Conservation (phyloP, 2,329 filamentous ascomycete genomes). For the Didymosphaeria variabile region DNA sequence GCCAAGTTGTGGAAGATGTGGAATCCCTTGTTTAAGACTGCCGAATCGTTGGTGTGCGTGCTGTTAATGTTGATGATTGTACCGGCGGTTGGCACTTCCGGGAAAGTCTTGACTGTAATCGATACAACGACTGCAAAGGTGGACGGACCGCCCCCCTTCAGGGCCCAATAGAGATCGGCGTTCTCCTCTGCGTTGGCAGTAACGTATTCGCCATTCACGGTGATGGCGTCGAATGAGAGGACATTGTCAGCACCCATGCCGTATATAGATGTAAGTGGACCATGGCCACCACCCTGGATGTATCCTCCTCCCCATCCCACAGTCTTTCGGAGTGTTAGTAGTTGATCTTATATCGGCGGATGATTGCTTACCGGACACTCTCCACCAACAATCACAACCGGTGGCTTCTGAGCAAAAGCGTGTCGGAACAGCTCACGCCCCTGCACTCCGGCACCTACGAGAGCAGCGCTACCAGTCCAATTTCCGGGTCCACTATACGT, state of each 20-base stretch:
- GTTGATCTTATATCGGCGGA: not conserved
- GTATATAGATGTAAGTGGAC: constrained; percentile 48
- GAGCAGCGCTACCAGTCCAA: constrained; percentile 44
- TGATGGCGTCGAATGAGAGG: constrained; percentile 50
- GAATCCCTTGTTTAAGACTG: constrained; percentile 39
- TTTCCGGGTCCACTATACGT: constrained; percentile 43
- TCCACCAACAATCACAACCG: constrained; percentile 47
- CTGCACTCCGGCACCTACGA: constrained; percentile 47
- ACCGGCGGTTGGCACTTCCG: constrained; percentile 43
- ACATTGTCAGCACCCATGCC: constrained; percentile 52
- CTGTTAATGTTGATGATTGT: constrained; percentile 48
- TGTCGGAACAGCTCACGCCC: constrained; percentile 43
- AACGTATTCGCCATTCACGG: constrained; percentile 48
- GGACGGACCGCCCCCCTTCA: constrained; percentile 45
- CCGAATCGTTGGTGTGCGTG: constrained; percentile 45
- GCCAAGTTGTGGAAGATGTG: constrained; percentile 45
- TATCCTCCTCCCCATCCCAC: constrained; percentile 55
- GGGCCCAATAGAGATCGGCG: constrained; percentile 49
- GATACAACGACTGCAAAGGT: constrained; percentile 43
- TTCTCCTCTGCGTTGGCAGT: constrained; percentile 46
- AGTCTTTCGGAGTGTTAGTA: constrained; percentile 31
- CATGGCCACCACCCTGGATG: constrained; percentile 55
- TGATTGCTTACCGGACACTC: constrained; percentile 42
- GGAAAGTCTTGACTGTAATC: constrained; percentile 46
- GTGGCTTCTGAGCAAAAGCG: constrained; percentile 40